Evolutionary conservation across 257 asterid genomes (phyloP).

Genomic region (Salvia miltiorrhiza): DNA sequence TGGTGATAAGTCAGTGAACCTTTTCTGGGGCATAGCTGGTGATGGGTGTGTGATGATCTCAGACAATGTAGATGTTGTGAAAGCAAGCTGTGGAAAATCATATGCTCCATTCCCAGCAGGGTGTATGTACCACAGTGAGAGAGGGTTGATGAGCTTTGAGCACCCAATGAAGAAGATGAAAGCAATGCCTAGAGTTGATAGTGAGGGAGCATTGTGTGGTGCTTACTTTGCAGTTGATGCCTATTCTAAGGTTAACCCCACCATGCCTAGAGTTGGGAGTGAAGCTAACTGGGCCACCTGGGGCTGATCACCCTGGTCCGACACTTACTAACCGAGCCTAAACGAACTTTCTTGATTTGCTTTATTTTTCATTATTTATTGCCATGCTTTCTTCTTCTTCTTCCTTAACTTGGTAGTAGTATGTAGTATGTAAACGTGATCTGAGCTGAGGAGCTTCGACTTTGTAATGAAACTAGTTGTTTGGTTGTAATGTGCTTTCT

Average conservation of each 20-base stretch:
- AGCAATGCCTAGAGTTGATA: constrained; percentile 92
- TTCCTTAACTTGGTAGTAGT: background rate
- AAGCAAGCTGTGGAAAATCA: constrained; percentile 79
- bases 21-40: constrained; percentile 77
- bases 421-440: constrained; percentile 8
- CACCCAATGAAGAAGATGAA: constrained; percentile 86
- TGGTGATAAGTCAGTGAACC: constrained; percentile 57
- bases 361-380: background rate
- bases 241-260: constrained; percentile 43
- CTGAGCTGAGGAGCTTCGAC: background rate
- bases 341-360: too few relatives aligned
- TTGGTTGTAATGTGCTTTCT: background rate
- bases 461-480: background rate
- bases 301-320: constrained; percentile 17
- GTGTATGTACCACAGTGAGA: constrained; percentile 85
- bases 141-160: constrained; percentile 86
- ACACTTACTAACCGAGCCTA: background rate
- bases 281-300: constrained; percentile 83
- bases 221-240: constrained; percentile 84
- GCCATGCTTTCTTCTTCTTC: background rate
- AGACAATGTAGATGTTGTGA: constrained; percentile 55
- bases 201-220: constrained; percentile 92
- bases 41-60: constrained; percentile 88
- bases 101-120: constrained; percentile 97
- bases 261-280: constrained; percentile 97